Conservation (phyloP, 441 rosid genomes). For the Croton laevigatus region DNA sequence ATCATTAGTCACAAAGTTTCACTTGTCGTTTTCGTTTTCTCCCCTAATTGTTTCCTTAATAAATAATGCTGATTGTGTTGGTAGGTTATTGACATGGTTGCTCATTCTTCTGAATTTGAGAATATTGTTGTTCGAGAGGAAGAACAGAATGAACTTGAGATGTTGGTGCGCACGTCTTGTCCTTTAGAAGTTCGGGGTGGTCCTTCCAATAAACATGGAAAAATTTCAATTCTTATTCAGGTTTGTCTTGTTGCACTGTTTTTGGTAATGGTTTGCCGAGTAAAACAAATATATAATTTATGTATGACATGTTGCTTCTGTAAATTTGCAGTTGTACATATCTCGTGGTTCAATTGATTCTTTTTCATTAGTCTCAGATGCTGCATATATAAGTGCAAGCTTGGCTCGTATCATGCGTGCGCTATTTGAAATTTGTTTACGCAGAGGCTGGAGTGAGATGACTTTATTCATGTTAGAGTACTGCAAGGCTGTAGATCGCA, state of each 20-base stretch:
- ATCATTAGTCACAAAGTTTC: neutral
- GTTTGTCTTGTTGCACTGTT: constrained; percentile 31
- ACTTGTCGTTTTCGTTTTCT: neutral
- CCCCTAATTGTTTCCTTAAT: neutral
- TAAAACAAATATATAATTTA: constrained; percentile 19
- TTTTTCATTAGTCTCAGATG: constrained; percentile 96
- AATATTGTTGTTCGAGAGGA: constrained; percentile 99
- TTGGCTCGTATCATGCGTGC: constrained; percentile 99
- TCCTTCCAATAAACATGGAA: constrained; percentile 96
- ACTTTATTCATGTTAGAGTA: constrained; percentile 91
- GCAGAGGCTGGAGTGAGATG: constrained; percentile 98
- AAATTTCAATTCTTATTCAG: constrained; percentile 98
- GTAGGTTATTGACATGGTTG: constrained; percentile 97
- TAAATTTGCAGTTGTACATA: constrained; percentile 79
- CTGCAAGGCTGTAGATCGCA: constrained; percentile 99
- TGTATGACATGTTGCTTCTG: constrained; percentile 27
- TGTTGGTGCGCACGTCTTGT: constrained; percentile 70
- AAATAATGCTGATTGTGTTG: constrained; percentile 18
- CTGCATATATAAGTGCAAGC: constrained; percentile 98
- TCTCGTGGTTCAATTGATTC: constrained; percentile 94
- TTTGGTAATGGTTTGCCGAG: constrained; percentile 21
- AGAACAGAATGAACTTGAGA: constrained; percentile 96
- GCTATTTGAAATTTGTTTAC: constrained; percentile 92
- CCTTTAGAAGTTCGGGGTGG: constrained; percentile 96
- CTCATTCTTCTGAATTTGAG: constrained; percentile 95